Evolutionary conservation across 441 rosid species (phyloP).

Genomic region (Gossypium gossypioides): DNA sequence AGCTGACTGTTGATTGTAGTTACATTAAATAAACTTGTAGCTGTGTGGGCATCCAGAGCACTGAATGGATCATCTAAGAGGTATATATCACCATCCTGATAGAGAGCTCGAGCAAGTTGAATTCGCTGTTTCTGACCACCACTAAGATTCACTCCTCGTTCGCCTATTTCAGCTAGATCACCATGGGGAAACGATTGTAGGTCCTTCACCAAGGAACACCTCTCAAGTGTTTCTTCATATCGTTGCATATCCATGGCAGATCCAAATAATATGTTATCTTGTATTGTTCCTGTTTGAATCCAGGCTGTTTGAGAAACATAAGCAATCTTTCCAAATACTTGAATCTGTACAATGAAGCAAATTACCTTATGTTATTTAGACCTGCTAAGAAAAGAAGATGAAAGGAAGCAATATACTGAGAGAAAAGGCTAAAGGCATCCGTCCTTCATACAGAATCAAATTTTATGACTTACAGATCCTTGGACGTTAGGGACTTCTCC

Average conservation of each 20-base stretch:
- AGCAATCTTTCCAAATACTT: constrained; percentile 68
- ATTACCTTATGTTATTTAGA: not conserved
- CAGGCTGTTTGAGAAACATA: constrained; percentile 94
- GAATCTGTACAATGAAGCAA: constrained; percentile 36
- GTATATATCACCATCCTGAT: constrained; percentile 83
- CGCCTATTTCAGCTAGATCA: constrained; percentile 87
- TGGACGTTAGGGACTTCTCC: constrained; percentile 66
- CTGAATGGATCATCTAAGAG: constrained; percentile 96
- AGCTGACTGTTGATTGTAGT: constrained; percentile 5
- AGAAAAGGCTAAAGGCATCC: not conserved
- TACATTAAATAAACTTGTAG: constrained; percentile 79
- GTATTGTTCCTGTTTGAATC: constrained; percentile 87
- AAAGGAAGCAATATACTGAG: not conserved
- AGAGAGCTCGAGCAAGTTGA: constrained; percentile 94
- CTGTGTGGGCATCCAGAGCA: constrained; percentile 95
- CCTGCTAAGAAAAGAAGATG: too few species aligned
- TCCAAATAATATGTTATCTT: constrained; percentile 78
- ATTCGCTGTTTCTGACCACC: constrained; percentile 95
- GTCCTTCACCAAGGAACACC: constrained; percentile 77
- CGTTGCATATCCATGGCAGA: constrained; percentile 48
- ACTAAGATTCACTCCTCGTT: constrained; percentile 91
- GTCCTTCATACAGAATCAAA: not conserved
- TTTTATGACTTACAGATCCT: constrained; percentile 53
- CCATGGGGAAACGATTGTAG: constrained; percentile 79
- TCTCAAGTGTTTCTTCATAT: constrained; percentile 72